Base-by-base conservation (phyloP, 2,329 filamentous ascomycete genomes). In the Apiospora sp. region DNA sequence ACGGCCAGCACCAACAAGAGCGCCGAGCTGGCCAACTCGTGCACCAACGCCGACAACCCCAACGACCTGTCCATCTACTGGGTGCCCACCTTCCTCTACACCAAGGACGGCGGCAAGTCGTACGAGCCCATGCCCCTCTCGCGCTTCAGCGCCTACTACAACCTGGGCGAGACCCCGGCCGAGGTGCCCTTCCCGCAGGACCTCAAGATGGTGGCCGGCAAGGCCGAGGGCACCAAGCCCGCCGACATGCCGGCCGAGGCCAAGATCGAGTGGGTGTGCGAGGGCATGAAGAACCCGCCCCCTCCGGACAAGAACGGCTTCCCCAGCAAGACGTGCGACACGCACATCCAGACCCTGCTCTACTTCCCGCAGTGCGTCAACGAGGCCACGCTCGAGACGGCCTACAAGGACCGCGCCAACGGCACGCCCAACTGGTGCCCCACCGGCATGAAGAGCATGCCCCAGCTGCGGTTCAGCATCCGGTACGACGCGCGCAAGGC, bases 251-350 rank as follows among this genome's bases (percentile, higher is more conserved):
- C 74, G 22, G 71, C 74, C 41, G 74, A 76, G 27, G 76, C 78
- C 43, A 73, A 75, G 70, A 73, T 76, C 72, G 61, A 73, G 37
- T 79, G 76, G 76, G 74, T 77, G 68, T 77, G 76, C 71, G 76
- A 77, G 72, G 72, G 71, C 46, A 75, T 75, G 72, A 46, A 68
- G 49, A 72, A 73, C 71, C 73, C 71, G 44, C 67, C 71, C 12
- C 72, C 68, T 80, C 91, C 91, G 3, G 86, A 93, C 30, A 91
- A 90, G 12, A 93, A 93, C 78, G 92, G 91, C 27, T 91, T 92
- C 78, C 92, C 92, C 41, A 92, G 93, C 74, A 90, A 90, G 70
- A 92, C 92, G 0, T 93, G 91, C 13, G 87, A 75, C 87, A 88
- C 69, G 90, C 93, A 14, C 89, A 87, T 69, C 84, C 88, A 74